Evolutionary conservation across 2,329 filamentous ascomycete species (phyloP), one percentile per base, ranked within the genome.

Genomic region (Sclerotinia minor): DNA sequence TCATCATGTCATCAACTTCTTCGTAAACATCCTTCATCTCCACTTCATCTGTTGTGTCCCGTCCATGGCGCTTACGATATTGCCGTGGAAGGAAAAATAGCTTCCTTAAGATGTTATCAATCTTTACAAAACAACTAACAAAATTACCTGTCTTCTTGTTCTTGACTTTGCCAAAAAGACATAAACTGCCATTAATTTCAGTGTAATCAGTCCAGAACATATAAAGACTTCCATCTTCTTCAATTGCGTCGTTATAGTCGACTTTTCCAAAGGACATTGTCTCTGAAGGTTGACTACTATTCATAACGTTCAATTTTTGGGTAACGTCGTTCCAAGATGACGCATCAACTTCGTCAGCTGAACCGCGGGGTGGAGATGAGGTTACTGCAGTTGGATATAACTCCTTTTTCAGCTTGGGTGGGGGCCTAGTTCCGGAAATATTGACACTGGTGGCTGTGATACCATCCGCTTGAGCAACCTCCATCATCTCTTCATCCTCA

Each of bases 121-220:
- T 83, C 79, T 98, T 98, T 78, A 97, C 86, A 75, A 99, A 98
- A 75, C 93, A 96, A 79, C 95, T 99, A 69, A 93, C 90, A 76
- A 92, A 94, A 54, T 83, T 83, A 64, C 86, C 88, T 1, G 87
- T 92, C 74, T 88, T 90, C 79, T 94, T 97, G 81, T 97, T 93
- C 74, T 93, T 88, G 32, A 97, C 94, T 77, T 99, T 99, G 71
- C 95, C 95, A 76, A 99, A 98, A 15, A 99, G 84, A 78, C 93
- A 98, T 13, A 99, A 82, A 73, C 89, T 95, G 69, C 94, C 94
- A 75, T 94, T 93, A 77, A 97, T 83, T 77, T 99, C 95, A 0
- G 90, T 92, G 76, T 97, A 99, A 79, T 99, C 95, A 9, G 92
- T 90, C 95, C 95, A 99, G 81, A 97, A 99, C 82, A 99, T 92